These are phyloP conservation scores for Aspergillus tamarii DNA, from an alignment of 2,329 filamentous ascomycete genomes.

Conservation along the genomic window DNA sequence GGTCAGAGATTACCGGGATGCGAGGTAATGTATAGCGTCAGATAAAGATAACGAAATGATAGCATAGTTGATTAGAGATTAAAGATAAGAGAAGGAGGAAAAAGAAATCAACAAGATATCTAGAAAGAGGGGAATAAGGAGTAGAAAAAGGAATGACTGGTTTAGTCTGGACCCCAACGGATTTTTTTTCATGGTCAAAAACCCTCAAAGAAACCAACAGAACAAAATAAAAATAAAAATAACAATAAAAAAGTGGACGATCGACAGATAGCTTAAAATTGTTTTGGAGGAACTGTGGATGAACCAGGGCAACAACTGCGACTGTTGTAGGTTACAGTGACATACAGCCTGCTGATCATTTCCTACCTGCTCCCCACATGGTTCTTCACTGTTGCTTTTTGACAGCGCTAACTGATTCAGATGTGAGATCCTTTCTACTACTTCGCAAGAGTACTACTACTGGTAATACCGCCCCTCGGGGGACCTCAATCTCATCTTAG, in stretches of 20 bases:
- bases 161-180: neutral
- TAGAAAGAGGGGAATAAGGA: neutral
- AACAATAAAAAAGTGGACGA: constrained; percentile 13
- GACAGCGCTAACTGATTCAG: neutral
- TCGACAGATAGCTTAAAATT: constrained; percentile 20
- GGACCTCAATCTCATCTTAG: neutral
- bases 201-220: neutral
- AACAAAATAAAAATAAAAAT: neutral
- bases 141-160: neutral
- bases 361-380: neutral
- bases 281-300: constrained; percentile 7
- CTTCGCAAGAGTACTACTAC: too few species aligned
- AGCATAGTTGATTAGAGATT: constrained; percentile 5
- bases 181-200: constrained; percentile 7
- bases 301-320: neutral
- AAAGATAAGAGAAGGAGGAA: constrained; percentile 5
- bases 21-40: neutral
- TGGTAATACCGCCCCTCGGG: neutral
- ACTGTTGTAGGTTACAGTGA: constrained; percentile 10
- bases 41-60: constrained; percentile 6
- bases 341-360: constrained; percentile 8
- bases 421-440: neutral
- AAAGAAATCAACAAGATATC: constrained; percentile 6
- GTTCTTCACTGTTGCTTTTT: constrained; percentile 1
- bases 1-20: neutral